phyloP scores from a whole-genome alignment of 306 rosid species.

The Malus sieversii region DNA sequence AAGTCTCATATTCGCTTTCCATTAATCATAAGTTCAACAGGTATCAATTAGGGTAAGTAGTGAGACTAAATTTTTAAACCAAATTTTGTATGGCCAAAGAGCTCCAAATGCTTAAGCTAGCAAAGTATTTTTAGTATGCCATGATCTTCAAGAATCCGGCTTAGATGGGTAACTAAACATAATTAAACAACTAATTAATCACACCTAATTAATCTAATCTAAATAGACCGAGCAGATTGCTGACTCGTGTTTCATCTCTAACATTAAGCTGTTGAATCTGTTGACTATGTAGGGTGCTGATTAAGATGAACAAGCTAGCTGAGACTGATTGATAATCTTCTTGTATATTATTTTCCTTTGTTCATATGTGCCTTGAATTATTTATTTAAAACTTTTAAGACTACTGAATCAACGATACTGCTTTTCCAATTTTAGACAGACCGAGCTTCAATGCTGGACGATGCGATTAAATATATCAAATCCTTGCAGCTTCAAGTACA shows the following conservation, averaged over 20 bases:
- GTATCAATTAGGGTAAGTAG: too few species aligned
- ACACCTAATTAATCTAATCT: background rate
- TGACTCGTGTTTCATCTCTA: background rate
- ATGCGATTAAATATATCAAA: slow-evolving; percentile 14
- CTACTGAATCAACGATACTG: background rate
- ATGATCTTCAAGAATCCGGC: background rate
- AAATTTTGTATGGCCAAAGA: too few species aligned
- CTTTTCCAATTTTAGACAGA: slow-evolving; percentile 1
- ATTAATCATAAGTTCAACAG: too few species aligned
- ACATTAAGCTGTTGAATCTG: background rate
- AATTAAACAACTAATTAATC: background rate
- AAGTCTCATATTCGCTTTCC: too few species aligned
- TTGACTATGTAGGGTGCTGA: background rate
- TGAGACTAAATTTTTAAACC: too few species aligned
- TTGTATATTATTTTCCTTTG: background rate
- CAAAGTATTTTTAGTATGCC: too few species aligned
- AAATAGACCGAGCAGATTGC: background rate
- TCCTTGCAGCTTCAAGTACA: slow-evolving; percentile 12
- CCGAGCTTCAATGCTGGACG: slow-evolving; percentile 14
- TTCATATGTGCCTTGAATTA: background rate
- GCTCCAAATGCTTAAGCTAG: too few species aligned
- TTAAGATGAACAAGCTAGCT: background rate
- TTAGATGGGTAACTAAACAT: background rate
- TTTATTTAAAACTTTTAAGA: background rate
- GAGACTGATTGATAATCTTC: background rate